Percentiles rank a stretch among this genome's conserved stretches.
phyloP scores from a whole-genome alignment of 495 filamentous ascomycete genomes.

The Penicillium canariense region DNA sequence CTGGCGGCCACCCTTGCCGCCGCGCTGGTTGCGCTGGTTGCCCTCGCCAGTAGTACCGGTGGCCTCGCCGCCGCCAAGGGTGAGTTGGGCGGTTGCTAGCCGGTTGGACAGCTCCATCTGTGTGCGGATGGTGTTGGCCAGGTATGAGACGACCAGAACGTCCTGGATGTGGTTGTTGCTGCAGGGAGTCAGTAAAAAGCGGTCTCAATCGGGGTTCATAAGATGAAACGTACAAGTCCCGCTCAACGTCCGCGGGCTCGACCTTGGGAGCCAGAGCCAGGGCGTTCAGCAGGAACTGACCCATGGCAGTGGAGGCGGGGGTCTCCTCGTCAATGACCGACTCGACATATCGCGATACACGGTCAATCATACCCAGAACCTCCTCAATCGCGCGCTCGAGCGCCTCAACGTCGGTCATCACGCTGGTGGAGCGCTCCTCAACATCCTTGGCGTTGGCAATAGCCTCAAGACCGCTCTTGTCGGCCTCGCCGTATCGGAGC shows the following conservation, averaged over 20 bases:
- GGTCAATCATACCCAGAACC: constrained; percentile 81
- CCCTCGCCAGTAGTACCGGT: constrained; percentile 33
- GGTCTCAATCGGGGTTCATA: neutral
- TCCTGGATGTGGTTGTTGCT: constrained; percentile 99
- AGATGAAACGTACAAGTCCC: constrained; percentile 70
- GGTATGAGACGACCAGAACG: constrained; percentile 92
- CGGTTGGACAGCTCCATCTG: constrained; percentile 98
- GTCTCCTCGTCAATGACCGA: constrained; percentile 72
- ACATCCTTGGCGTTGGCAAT: constrained; percentile 77
- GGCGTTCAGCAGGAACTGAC: constrained; percentile 90
- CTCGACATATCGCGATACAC: constrained; percentile 84
- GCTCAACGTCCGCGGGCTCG: constrained; percentile 79
- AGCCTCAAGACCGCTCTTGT: constrained; percentile 86
- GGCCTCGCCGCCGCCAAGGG: constrained; percentile 55
- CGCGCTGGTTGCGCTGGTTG: constrained; percentile 41
- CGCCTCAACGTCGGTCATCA: constrained; percentile 83
- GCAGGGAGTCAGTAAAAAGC: constrained; percentile 32
- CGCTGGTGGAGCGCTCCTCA: constrained; percentile 66
- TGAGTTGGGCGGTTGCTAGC: constrained; percentile 79
- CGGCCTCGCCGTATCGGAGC: constrained; percentile 84
- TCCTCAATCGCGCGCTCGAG: constrained; percentile 81
- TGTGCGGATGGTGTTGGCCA: constrained; percentile 97
- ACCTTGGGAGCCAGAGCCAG: constrained; percentile 93
- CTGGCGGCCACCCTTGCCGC: constrained; percentile 51
- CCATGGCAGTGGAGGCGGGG: constrained; percentile 75